These are phyloP conservation scores for Arachis monticola DNA, from an alignment of 331 rosid genomes.

Conservation along the genomic window DNA sequence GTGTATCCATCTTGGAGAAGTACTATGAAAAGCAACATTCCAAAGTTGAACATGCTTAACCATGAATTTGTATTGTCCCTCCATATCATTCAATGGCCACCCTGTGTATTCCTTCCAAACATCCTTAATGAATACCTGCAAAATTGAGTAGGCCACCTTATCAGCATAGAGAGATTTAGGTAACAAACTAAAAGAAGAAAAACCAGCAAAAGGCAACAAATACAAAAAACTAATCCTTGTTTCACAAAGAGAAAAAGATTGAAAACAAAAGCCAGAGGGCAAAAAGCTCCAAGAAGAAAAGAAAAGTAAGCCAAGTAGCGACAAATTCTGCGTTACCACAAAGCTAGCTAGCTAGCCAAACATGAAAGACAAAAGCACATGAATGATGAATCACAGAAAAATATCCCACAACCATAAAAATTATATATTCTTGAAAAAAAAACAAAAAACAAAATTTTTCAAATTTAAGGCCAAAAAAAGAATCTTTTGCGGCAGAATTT, in stretches of 20 bases:
- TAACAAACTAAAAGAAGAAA: background rate
- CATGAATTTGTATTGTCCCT: constrained; percentile 92
- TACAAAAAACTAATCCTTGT: background rate
- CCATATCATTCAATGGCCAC: constrained; percentile 98
- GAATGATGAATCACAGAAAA: constrained; percentile 1
- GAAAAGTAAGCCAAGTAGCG: background rate
- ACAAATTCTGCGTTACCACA: constrained; percentile 6
- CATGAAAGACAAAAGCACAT: constrained; percentile 38
- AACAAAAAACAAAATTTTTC: too few relatives aligned
- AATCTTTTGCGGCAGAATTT: background rate
- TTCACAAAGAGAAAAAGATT: too few relatives aligned
- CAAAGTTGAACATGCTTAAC: constrained; percentile 95
- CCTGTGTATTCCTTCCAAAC: constrained; percentile 99
- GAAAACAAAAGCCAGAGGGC: constrained; percentile 1
- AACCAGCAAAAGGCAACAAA: too few relatives aligned
- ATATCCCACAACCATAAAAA: background rate
- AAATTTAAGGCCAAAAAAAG: background rate
- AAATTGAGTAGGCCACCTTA: background rate
- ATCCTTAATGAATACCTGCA: constrained; percentile 85
- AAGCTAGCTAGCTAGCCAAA: background rate
- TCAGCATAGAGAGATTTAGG: constrained; percentile 19
- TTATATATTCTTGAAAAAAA: too few relatives aligned
- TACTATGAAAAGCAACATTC: constrained; percentile 93
- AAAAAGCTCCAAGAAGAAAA: constrained; percentile 42
- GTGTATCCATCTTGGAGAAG: constrained; percentile 97